phyloP scores from a whole-genome alignment of 2,329 filamentous ascomycete species.

The Diaporthe vaccinii region DNA sequence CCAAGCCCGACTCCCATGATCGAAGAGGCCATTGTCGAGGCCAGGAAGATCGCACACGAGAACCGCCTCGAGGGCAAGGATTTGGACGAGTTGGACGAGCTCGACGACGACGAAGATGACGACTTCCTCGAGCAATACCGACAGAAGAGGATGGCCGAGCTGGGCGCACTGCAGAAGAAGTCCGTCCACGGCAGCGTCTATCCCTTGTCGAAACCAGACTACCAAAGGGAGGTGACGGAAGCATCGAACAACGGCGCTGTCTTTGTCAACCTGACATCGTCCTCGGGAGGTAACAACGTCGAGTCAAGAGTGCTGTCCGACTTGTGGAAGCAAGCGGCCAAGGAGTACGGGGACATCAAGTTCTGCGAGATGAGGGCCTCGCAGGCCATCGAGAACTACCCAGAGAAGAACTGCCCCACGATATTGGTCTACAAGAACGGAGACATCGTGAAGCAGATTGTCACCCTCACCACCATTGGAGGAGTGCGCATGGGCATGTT shows the following conservation, averaged over 20 bases:
- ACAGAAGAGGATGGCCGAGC: slow-evolving; percentile 87
- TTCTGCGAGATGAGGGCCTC: slow-evolving; percentile 96
- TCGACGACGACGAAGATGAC: slow-evolving; percentile 97
- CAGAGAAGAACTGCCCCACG: slow-evolving; percentile 93
- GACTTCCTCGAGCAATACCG: slow-evolving; percentile 90
- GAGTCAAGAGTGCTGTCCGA: slow-evolving; percentile 88
- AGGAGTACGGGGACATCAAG: slow-evolving; percentile 92
- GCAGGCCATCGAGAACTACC: slow-evolving; percentile 96
- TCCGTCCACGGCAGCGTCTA: slow-evolving; percentile 92
- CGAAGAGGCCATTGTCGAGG: slow-evolving; percentile 91
- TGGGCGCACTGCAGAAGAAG: slow-evolving; percentile 80
- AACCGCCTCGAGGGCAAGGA: slow-evolving; percentile 95
- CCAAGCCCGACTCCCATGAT: slow-evolving; percentile 96
- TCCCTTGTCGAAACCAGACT: slow-evolving; percentile 94
- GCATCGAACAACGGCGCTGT: slow-evolving; percentile 79
- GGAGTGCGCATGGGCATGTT: slow-evolving; percentile 78
- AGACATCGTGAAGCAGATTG: slow-evolving; percentile 90
- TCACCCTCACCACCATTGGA: slow-evolving; percentile 86
- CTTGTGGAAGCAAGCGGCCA: slow-evolving; percentile 86
- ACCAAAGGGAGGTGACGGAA: slow-evolving; percentile 90
- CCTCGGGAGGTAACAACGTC: slow-evolving; percentile 78
- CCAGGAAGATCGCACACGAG: slow-evolving; percentile 85
- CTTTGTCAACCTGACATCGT: slow-evolving; percentile 86
- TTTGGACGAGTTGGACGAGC: slow-evolving; percentile 90
- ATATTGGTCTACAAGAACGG: slow-evolving; percentile 93